Evolutionary conservation across 257 asterid genomes (phyloP), one percentile per base, ranked within the genome.

Genomic region (Leptodermis oblonga): DNA sequence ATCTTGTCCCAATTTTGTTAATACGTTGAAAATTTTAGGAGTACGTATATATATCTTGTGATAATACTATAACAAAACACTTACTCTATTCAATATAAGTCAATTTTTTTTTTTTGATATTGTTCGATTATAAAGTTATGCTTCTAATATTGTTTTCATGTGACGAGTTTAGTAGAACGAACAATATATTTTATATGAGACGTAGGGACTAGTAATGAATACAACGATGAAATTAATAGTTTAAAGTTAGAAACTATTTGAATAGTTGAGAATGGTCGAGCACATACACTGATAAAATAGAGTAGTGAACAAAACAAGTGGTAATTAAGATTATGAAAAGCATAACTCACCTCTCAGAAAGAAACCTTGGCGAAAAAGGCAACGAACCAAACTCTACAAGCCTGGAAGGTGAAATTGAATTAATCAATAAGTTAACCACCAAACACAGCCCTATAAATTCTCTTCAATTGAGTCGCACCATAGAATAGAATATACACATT

Each of bases 391-490:
- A 51, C 12, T 45, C 22, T 51, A 51, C 56, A 51, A 5, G 18
- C 26, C 28, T 5, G 6, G 11, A 26, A 54, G 20, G 13, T 26
- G 13, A 56, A 56, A 56, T 56, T 56, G 1, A 58, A 18, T 46
- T 46, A 46, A 46, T 46, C 1, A 12, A 54, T 22, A 54, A 26
- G 33, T 1, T 0, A 56, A 22, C 2, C 30, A 42, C 62, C 69
- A 66, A 73, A 55, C 42, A 53, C n/a, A 25, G 39, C 60, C 36
- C 62, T 65, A 71, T 71, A 61, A 33, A 62, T 46, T 34, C n/a
- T 25, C 45, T 18, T 18, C 37, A 20, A 18, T 22, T 55, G 2
- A 2, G 28, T 52, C 13, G 18, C 70, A 49, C 67, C 12, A 45
- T 18, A 41, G 25, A 49, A 11, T 4, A 53, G 12, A 43, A 51